These are phyloP conservation scores for Filobasidium uniguttulatum DNA, from an alignment of 1,284 basidiomycete species.

Conservation along the genomic window DNA sequence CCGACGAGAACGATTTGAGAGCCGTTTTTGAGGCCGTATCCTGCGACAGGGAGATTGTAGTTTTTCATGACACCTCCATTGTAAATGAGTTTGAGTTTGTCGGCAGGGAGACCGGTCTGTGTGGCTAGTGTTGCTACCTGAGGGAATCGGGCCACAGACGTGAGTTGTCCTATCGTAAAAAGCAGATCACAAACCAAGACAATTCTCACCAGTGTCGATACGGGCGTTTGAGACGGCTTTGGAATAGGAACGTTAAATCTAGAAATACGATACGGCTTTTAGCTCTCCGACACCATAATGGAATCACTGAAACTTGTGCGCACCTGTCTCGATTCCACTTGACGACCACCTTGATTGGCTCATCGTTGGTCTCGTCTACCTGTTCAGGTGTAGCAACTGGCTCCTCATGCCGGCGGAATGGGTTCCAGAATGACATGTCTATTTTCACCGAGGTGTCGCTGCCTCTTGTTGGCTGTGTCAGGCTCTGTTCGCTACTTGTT, in stretches of 20 bases:
- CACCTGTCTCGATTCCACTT: constrained; percentile 15
- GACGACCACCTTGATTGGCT: constrained; percentile 15
- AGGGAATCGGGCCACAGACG: background rate
- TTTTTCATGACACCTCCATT: constrained; percentile 38
- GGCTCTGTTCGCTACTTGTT: too few relatives aligned
- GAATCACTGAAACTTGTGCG: background rate
- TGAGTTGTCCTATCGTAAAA: too few relatives aligned
- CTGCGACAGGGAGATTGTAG: constrained; percentile 29
- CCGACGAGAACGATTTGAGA: constrained; percentile 31
- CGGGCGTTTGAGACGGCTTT: constrained; percentile 27
- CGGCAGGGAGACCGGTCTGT: constrained; percentile 27
- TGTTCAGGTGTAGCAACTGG: background rate
- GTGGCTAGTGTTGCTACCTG: constrained; percentile 27
- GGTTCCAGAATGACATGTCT: constrained; percentile 16
- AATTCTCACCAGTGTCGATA: constrained; percentile 11
- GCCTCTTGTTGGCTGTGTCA: too few relatives aligned
- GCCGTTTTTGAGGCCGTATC: constrained; percentile 34
- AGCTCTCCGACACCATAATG: background rate
- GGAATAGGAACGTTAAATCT: constrained; percentile 38
- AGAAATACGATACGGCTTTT: background rate
- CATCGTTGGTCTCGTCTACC: constrained; percentile 4
- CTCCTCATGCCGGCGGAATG: constrained; percentile 6
- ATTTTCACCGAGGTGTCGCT: too few relatives aligned
- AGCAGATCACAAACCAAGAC: background rate
- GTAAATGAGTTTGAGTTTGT: constrained; percentile 34